Percentiles rank a stretch among this genome's conserved stretches.
Evolutionary conservation across 2,329 filamentous ascomycete species (phyloP).

Genomic region (Claviceps sp.): DNA sequence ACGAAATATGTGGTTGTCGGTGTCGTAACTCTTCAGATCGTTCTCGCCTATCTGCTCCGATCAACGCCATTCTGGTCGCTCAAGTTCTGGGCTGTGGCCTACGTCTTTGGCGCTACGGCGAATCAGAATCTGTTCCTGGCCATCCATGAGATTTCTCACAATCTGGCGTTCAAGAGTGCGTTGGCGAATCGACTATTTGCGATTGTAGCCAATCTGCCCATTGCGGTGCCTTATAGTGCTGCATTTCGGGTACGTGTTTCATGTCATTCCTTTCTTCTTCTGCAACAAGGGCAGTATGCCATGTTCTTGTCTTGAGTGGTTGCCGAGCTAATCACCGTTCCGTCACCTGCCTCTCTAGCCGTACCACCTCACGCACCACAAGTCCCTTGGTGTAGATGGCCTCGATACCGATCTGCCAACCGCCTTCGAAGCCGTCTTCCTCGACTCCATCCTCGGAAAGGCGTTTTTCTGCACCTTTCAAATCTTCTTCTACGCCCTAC

Average conservation of each 20-base stretch:
- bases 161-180: conserved; percentile 77
- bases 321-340: background rate
- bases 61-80: conserved; percentile 69
- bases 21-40: conserved; percentile 72
- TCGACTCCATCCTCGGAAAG: conserved; percentile 91
- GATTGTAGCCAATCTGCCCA: conserved; percentile 89
- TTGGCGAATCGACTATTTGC: conserved; percentile 74
- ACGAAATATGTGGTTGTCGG: conserved; percentile 84
- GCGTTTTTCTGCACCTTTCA: conserved; percentile 99
- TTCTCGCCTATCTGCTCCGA: conserved; percentile 63
- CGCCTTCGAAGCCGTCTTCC: conserved; percentile 75
- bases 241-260: conserved; percentile 64
- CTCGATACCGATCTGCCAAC: conserved; percentile 94
- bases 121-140: conserved; percentile 98
- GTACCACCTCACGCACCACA: conserved; percentile 97
- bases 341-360: conserved; percentile 36
- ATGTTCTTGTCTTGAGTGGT: background rate
- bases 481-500: conserved; percentile 95
- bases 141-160: conserved; percentile 98
- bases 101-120: conserved; percentile 82
- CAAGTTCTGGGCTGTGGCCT: conserved; percentile 76
- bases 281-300: background rate
- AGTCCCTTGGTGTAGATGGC: conserved; percentile 91
- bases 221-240: conserved; percentile 89
- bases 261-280: background rate